Evolutionary conservation across 1,284 basidiomycete genomes (phyloP), one percentile per base, ranked within the genome.

Genomic region (Cystobasidium sp.): DNA sequence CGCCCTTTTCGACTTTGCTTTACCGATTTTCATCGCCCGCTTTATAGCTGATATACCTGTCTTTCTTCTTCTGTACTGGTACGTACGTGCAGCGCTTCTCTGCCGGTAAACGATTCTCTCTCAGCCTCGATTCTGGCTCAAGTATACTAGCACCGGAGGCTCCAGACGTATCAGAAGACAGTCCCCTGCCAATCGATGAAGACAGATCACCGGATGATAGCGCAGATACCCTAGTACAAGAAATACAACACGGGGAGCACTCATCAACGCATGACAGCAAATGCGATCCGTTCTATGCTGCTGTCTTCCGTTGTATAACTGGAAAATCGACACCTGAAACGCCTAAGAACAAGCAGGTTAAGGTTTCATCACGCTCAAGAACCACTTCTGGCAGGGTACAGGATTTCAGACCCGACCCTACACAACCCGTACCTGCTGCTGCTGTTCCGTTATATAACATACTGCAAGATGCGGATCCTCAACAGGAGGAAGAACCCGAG

Each of bases 201-300:
- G 31, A 31, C 31, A 31, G 31, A 31, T 31, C 62, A 39, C 72
- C 51, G 16, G 20, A 49, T 18, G 59, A 9, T n/a, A 51, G 53
- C 8, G 24, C 12, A 31, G 24, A 31, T 10, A 24, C 24, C 0
- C 20, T 37, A 12, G 22, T 10, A 24, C 9, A 6, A 12, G 22
- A 56, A 37, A 1, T 14, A 37, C 6, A 24, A 12, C 24, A 22
- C 37, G 24, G 10, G 4, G 22, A 37, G 18, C 6, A 16, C n/a
- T n/a, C 64, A 47, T 18, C 53, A 24, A 18, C 49, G 18, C 41
- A 20, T 67, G 20, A 47, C 44, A 43, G 49, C 44, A 52, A 14
- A 2, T 51, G 46, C n/a, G 86, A 86, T 76, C 91, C 92, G 10
- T 91, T 93, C 67, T 86, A 85, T 37, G 86, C 93, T 6, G 83